Evolutionary conservation across 2,329 filamentous ascomycete species (phyloP).

Genomic region (Penicillium sp.): DNA sequence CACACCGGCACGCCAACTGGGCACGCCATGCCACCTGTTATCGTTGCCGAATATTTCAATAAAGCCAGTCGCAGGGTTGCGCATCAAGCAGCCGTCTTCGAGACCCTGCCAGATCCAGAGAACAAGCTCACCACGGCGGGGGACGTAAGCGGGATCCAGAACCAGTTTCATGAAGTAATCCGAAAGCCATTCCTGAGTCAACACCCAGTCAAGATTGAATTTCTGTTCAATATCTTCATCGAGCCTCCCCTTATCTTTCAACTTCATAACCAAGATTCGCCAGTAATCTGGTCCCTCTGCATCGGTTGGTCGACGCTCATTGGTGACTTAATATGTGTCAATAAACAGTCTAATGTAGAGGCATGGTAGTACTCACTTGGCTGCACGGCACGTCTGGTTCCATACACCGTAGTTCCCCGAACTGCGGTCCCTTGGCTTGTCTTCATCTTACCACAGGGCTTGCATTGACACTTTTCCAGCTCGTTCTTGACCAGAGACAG

Average conservation of each 20-base stretch:
- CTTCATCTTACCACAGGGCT: conserved; percentile 40
- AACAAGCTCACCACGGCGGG: conserved; percentile 57
- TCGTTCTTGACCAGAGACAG: conserved; percentile 51
- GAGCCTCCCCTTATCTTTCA: conserved; percentile 42
- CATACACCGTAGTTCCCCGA: conserved; percentile 6
- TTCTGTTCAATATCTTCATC: conserved; percentile 50
- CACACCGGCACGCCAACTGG: conserved; percentile 57
- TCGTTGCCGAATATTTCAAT: conserved; percentile 37
- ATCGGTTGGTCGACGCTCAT: conserved; percentile 4
- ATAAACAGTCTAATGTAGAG: not conserved
- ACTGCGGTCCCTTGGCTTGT: conserved; percentile 7
- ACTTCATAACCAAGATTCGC: conserved; percentile 40
- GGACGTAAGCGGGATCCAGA: conserved; percentile 50
- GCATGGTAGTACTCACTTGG: not conserved
- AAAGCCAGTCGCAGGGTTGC: conserved; percentile 28
- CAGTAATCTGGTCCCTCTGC: conserved; percentile 23
- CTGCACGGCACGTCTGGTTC: not conserved
- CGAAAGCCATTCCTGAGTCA: conserved; percentile 46
- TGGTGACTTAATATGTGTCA: not conserved
- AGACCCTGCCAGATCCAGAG: conserved; percentile 46
- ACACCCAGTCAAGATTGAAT: conserved; percentile 56
- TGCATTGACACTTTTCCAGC: conserved; percentile 49
- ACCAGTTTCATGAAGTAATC: conserved; percentile 43
- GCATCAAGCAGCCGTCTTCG: conserved; percentile 36
- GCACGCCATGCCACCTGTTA: conserved; percentile 36